Percentiles rank a stretch among this genome's conserved stretches.
Conservation (phyloP, 805 yeast genomes). For the Yarrowia phangngaensis region DNA sequence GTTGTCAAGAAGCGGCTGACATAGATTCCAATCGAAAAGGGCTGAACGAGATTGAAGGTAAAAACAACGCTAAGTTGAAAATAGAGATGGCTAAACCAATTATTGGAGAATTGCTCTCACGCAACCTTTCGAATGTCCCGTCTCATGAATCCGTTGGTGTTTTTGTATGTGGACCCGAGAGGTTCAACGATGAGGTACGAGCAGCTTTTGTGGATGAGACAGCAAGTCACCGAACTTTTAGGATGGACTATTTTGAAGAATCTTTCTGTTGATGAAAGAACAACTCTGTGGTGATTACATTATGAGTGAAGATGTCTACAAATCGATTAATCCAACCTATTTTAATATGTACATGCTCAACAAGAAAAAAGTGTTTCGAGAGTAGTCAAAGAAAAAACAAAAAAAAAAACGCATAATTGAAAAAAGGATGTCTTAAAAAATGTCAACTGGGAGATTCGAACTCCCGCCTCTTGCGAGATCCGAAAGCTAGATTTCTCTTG, state of each 20-base stretch:
- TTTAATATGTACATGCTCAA: too few species aligned
- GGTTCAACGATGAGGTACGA: constrained; percentile 23
- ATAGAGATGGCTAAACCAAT: constrained; percentile 10
- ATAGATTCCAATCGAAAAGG: too few species aligned
- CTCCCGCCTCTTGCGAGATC: constrained; percentile 30
- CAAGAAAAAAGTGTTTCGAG: background rate
- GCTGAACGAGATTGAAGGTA: too few species aligned
- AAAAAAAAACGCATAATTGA: too few species aligned
- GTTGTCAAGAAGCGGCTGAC: too few species aligned
- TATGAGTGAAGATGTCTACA: too few species aligned
- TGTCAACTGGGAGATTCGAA: constrained; percentile 29
- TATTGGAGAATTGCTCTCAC: constrained; percentile 1
- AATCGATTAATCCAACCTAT: too few species aligned
- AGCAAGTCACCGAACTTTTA: background rate
- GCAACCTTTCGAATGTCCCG: constrained; percentile 6
- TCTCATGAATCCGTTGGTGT: constrained; percentile 13
- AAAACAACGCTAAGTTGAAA: too few species aligned
- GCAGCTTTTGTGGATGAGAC: constrained; percentile 7
- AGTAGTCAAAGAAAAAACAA: background rate
- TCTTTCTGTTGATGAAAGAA: constrained; percentile 21
- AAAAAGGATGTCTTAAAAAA: too few species aligned
- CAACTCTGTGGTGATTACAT: too few species aligned
- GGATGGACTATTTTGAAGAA: constrained; percentile 24
- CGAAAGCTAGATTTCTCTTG: constrained; percentile 26
- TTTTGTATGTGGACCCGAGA: constrained; percentile 20